Conservation (phyloP, 2,329 filamentous ascomycete genomes). For the Verticillium longisporum region DNA sequence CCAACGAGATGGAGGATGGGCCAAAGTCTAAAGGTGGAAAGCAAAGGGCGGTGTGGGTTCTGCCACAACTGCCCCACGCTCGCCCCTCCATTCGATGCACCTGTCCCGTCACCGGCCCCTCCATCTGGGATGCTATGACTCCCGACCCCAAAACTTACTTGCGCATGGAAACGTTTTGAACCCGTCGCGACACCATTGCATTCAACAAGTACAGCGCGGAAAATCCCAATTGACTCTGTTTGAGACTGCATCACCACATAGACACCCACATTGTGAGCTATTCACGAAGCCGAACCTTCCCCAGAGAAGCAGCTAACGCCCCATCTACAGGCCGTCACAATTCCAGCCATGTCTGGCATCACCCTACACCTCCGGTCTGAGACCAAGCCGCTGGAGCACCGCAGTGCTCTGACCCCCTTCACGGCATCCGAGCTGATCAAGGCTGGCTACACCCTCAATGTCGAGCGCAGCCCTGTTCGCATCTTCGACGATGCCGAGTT, state of each 20-base stretch:
- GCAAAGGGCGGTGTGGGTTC: neutral
- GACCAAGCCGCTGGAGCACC: constrained; percentile 51
- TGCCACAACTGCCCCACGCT: neutral
- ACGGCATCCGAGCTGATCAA: constrained; percentile 55
- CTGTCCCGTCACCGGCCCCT: neutral
- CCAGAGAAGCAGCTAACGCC: neutral
- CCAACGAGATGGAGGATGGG: neutral
- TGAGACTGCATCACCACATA: neutral
- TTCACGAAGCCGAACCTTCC: neutral
- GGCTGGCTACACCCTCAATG: constrained; percentile 61
- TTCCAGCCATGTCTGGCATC: constrained; percentile 11
- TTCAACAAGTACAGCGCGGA: neutral
- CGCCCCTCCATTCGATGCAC: neutral
- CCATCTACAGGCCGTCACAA: neutral
- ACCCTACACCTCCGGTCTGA: constrained; percentile 49
- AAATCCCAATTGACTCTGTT: neutral
- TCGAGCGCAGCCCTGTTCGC: constrained; percentile 61
- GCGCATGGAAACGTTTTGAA: neutral
- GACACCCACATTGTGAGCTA: neutral
- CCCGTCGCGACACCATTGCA: neutral
- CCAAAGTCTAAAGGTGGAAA: neutral
- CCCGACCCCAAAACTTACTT: neutral
- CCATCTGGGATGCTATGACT: neutral
- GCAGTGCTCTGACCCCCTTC: constrained; percentile 35
- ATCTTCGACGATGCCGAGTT: constrained; percentile 60